Evolutionary conservation across 1,284 basidiomycete genomes (phyloP).

Genomic region (Spongiforma sp.): DNA sequence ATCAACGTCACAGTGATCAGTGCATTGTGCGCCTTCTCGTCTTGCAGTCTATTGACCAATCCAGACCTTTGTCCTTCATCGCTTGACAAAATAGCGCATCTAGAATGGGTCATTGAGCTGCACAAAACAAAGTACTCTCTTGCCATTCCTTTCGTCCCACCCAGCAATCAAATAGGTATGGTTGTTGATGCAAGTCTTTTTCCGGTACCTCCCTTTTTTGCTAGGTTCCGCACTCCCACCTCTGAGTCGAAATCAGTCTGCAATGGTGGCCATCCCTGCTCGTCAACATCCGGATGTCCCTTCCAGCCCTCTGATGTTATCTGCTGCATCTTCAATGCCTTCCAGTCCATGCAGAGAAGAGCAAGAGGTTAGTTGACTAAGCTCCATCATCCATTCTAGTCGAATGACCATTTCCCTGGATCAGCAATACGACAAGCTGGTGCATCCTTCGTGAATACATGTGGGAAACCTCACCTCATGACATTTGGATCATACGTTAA

Average conservation of each 20-base stretch:
- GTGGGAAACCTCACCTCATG: constrained; percentile 67
- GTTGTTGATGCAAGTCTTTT: constrained; percentile 16
- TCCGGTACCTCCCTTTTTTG: constrained; percentile 3
- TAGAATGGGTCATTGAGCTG: constrained; percentile 55
- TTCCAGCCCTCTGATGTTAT: constrained; percentile 25
- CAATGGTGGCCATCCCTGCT: not conserved
- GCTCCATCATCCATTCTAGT: too few relatives aligned
- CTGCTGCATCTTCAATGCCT: constrained; percentile 33
- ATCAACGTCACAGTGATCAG: constrained; percentile 54
- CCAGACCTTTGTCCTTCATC: constrained; percentile 52
- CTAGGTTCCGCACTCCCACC: constrained; percentile 7
- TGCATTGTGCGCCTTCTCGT: constrained; percentile 23
- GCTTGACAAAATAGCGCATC: constrained; percentile 67
- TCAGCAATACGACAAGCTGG: constrained; percentile 52
- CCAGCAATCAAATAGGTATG: constrained; percentile 13
- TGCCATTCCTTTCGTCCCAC: constrained; percentile 51
- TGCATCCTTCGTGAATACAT: constrained; percentile 70
- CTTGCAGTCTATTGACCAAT: not conserved
- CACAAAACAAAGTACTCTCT: constrained; percentile 58
- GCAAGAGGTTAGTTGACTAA: constrained; percentile 17
- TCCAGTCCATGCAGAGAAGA: constrained; percentile 35
- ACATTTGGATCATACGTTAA: constrained; percentile 77
- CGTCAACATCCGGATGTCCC: constrained; percentile 13
- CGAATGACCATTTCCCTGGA: too few relatives aligned
- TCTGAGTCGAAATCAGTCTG: constrained; percentile 13